Conservation (phyloP, 1,284 basidiomycete genomes). For the Peniophora sp. region DNA sequence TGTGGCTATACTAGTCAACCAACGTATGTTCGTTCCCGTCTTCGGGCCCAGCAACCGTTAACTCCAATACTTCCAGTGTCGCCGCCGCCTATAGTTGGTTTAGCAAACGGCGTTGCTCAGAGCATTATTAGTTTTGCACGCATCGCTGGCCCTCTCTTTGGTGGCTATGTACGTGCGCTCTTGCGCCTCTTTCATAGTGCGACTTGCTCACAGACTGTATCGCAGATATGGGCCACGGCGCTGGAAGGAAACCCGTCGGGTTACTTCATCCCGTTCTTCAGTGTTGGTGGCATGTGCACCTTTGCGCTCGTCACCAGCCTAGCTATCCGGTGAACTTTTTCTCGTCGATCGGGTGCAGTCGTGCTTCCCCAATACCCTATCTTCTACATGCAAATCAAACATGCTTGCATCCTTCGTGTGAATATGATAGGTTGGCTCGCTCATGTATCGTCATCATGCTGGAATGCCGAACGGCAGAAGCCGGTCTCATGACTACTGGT, state of each 20-base stretch:
- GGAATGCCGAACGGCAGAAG: no score
- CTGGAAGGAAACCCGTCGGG: conserved; percentile 60
- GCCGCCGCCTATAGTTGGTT: conserved; percentile 63
- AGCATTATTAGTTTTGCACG: conserved; percentile 75
- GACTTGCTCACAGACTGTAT: background rate
- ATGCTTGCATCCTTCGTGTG: no score
- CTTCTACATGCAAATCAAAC: no score
- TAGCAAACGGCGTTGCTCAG: conserved; percentile 73
- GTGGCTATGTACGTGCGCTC: conserved; percentile 51
- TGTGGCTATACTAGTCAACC: conserved; percentile 70
- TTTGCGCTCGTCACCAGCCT: conserved; percentile 62
- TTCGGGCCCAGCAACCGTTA: conserved; percentile 7
- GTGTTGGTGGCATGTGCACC: conserved; percentile 52
- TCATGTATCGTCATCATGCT: no score
- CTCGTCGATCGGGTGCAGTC: no score
- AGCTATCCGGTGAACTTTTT: conserved; percentile 55
- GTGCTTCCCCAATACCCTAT: no score
- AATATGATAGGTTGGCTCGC: no score
- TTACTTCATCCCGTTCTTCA: conserved; percentile 65
- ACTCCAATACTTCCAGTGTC: conserved; percentile 46
- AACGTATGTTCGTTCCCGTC: conserved; percentile 39
- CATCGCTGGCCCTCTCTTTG: conserved; percentile 66
- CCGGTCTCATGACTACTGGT: no score
- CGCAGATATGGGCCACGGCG: conserved; percentile 65
- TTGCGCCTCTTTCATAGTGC: conserved; percentile 2